A percentile compares a stretch with the other conserved stretches of the same genome.
Conservation (phyloP, 768 basidiomycete genomes). For the Gautieria morchelliformis region DNA sequence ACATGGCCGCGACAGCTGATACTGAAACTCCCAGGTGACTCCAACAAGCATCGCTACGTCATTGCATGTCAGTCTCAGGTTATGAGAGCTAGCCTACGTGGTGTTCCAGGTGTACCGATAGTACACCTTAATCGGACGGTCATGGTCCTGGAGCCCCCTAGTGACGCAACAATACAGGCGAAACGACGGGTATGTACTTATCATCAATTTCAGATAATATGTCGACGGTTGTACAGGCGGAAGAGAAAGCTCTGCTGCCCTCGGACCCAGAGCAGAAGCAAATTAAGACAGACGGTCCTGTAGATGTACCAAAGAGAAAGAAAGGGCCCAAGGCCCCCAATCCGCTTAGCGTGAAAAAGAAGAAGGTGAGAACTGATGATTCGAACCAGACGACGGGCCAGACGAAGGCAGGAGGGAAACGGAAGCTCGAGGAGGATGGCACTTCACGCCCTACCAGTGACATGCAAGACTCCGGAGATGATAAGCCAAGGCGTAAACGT, state of each 20-base stretch:
- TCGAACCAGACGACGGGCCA: not conserved
- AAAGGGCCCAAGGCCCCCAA: constrained; percentile 83
- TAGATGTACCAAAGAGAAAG: constrained; percentile 40
- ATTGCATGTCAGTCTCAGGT: constrained; percentile 74
- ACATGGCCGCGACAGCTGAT: not conserved
- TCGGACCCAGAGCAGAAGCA: constrained; percentile 38
- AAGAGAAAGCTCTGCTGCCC: constrained; percentile 50
- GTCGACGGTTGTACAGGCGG: constrained; percentile 17
- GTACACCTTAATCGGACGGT: constrained; percentile 89
- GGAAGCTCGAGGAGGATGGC: constrained; percentile 18
- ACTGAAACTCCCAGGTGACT: constrained; percentile 39
- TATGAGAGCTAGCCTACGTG: constrained; percentile 60
- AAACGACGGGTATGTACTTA: constrained; percentile 47
- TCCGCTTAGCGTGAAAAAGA: constrained; percentile 89
- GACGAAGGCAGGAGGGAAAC: constrained; percentile 17
- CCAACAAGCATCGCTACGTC: constrained; percentile 90
- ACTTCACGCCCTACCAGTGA: constrained; percentile 6
- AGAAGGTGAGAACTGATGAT: constrained; percentile 30
- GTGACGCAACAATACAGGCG: constrained; percentile 58
- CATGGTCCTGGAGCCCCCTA: constrained; percentile 87
- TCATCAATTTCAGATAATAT: not conserved
- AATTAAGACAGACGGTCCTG: constrained; percentile 28
- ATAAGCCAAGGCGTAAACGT: constrained; percentile 4
- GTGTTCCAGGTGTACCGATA: constrained; percentile 77
- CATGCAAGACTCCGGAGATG: not conserved